These are phyloP conservation scores for Leishmania guyanensis DNA, from an alignment of 208 protist genomes.

Conservation along the genomic window DNA sequence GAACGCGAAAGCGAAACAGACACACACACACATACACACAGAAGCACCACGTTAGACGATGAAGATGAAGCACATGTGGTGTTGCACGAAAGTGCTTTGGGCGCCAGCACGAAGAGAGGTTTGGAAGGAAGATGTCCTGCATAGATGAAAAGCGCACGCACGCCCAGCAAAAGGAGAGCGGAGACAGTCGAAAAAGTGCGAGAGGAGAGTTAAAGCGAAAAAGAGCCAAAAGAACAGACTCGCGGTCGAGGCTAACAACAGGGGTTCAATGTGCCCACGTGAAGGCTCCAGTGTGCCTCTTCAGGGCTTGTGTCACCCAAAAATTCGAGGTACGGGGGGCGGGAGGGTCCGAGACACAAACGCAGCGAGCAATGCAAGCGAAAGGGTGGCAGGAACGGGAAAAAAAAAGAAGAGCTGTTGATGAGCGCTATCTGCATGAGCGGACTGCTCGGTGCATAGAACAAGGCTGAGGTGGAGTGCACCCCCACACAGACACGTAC, in stretches of 20 bases:
- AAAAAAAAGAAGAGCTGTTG: background rate
- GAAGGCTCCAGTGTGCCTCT: background rate
- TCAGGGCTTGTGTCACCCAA: background rate
- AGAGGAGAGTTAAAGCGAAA: background rate
- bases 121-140: background rate
- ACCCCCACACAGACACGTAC: slow-evolving; percentile 1
- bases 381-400: background rate
- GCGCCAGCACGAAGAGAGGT: background rate
- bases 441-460: too few species aligned
- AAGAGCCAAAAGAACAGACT: background rate
- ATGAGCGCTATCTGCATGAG: background rate
- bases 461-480: background rate
- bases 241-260: background rate
- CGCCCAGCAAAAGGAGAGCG: background rate
- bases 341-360: background rate
- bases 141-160: background rate
- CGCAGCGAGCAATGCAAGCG: background rate
- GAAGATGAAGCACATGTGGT: background rate
- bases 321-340: background rate
- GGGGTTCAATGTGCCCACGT: background rate
- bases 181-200: background rate
- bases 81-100: background rate
- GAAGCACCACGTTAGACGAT: background rate
- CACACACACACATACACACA: background rate
- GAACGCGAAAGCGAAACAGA: background rate